Conservation (phyloP, 768 basidiomycete species). For the Podaxis sp. region DNA sequence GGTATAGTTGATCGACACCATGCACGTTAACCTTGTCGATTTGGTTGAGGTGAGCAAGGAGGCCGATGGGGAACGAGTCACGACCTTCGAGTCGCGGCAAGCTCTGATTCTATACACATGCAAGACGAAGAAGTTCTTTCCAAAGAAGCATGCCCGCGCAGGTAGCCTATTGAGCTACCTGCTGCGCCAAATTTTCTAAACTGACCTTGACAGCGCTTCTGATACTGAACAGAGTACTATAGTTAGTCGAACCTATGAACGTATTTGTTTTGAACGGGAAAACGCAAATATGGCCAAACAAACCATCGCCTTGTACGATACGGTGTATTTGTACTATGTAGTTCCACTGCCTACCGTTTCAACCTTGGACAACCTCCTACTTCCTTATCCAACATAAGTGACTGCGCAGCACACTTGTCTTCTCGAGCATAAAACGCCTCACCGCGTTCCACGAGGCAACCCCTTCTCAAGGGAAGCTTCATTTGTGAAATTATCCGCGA, state of each 20-base stretch:
- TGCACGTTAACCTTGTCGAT: conserved; percentile 35
- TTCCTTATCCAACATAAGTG: neutral
- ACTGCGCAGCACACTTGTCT: neutral
- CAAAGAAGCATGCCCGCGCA: conserved; percentile 22
- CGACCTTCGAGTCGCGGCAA: conserved; percentile 20
- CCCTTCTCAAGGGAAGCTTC: neutral
- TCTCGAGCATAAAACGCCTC: neutral
- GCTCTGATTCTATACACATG: conserved; percentile 28
- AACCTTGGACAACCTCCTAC: neutral
- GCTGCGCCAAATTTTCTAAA: conserved; percentile 22
- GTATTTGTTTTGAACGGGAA: neutral
- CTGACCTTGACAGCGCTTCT: neutral
- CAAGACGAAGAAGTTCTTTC: conserved; percentile 24
- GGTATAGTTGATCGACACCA: conserved; percentile 21
- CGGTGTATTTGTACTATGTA: neutral
- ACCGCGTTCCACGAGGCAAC: neutral
- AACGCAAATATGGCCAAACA: no score
- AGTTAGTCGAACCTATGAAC: neutral
- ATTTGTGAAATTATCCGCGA: neutral
- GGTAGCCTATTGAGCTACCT: conserved; percentile 26
- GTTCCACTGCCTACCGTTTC: no score
- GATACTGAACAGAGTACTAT: neutral
- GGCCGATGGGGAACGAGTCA: conserved; percentile 6
- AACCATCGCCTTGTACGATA: no score
- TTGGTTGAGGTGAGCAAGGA: conserved; percentile 9